Conservation (phyloP, 1,284 basidiomycete genomes). For the Coriolopsis trogii region DNA sequence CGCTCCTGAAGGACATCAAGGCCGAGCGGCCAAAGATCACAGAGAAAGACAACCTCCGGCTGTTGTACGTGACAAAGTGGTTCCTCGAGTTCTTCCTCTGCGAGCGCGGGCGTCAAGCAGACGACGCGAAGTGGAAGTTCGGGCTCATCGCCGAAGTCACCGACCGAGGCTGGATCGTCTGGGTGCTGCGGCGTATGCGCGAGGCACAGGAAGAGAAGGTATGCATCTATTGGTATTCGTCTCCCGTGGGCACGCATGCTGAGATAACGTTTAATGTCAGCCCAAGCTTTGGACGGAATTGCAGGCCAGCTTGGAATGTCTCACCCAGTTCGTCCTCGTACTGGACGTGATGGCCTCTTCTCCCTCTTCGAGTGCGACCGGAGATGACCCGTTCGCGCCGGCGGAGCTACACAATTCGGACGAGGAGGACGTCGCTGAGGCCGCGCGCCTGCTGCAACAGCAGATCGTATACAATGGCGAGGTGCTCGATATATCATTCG, state of each 20-base stretch:
- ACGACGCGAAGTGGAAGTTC: constrained; percentile 59
- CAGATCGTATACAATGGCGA: constrained; percentile 94
- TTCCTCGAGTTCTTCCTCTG: constrained; percentile 87
- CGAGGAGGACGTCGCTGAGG: constrained; percentile 70
- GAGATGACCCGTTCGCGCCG: constrained; percentile 5
- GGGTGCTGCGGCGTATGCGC: constrained; percentile 88
- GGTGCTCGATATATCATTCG: constrained; percentile 83
- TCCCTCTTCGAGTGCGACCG: constrained; percentile 28
- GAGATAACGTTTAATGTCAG: constrained; percentile 40
- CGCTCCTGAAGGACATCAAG: constrained; percentile 89
- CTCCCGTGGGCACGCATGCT: background rate
- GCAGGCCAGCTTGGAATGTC: constrained; percentile 91
- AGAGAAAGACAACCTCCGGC: constrained; percentile 86
- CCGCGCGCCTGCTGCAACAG: constrained; percentile 80
- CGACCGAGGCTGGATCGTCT: constrained; percentile 84
- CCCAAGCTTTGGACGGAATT: constrained; percentile 92
- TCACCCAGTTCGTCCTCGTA: constrained; percentile 85
- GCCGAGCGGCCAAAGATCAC: constrained; percentile 89
- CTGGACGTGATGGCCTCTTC: constrained; percentile 65
- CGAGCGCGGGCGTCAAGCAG: constrained; percentile 49
- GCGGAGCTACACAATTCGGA: constrained; percentile 7
- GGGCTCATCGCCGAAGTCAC: constrained; percentile 83
- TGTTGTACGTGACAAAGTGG: constrained; percentile 85
- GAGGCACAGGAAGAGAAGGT: constrained; percentile 90
- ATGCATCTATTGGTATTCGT: constrained; percentile 21